Base-by-base conservation (phyloP, 441 rosid genomes). In the Erodium trifolium region DNA sequence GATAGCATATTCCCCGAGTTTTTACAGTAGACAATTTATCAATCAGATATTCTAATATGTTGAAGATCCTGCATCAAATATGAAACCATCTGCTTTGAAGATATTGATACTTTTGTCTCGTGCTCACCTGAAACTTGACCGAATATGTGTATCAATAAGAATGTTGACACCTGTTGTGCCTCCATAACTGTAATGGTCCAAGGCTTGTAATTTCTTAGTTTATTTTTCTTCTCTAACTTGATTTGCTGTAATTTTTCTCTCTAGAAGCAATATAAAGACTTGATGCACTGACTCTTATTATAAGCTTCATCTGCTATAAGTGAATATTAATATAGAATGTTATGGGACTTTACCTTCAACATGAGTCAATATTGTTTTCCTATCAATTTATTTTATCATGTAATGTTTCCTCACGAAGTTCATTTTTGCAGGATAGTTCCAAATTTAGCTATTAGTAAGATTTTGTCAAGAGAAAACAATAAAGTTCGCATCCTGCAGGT, bases 401-500 rank as follows among this genome's bases (percentile, higher is more conserved):
- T 59, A 62, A 14, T 62, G 17, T 27, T 73, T 35, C 43, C 72
- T 65, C 9, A 67, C 9, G 60, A 45, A 67, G 63, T 35, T 34
- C 35, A 67, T 68, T 67, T 60, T 75, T 70, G 73, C 91, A 94
- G 99, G 88, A 83, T 91, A 66, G 96, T 94, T 81, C 99, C 97
- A 66, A 94, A 91, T 77, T 80, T 94, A 80, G 97, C 96, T 51
- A 94, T 94, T 74, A 87, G 99, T 84, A 94, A 82, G 85, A 79
- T 94, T 77, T 73, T 94, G 76, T 90, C 87, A 10, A 86, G 96
- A 27, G 97, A 91, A 78, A 94, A 91, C 89, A 88, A 89, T 79
- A 86, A 80, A 83, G 96, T 94, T 13, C 89, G 96, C 73, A 88
- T 94, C 81, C 83, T 90, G 70, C 99, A 91, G 97, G 97, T 94